These are phyloP conservation scores for Fusarium torreyae DNA, from an alignment of 2,329 filamentous ascomycete species.

Conservation along the genomic window DNA sequence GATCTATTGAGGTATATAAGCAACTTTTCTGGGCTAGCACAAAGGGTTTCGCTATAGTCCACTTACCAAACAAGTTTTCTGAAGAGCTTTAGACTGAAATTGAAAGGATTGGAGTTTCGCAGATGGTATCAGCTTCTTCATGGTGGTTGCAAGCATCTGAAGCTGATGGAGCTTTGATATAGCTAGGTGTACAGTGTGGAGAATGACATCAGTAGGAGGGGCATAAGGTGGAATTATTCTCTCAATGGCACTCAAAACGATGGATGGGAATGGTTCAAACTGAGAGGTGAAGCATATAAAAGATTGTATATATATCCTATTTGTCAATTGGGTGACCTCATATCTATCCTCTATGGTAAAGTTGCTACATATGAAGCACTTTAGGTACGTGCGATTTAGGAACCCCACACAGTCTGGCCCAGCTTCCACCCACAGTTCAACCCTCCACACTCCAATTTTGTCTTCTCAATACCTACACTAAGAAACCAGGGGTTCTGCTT, in stretches of 20 bases:
- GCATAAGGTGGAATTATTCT: not conserved
- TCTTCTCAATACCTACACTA: conserved; percentile 3
- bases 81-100: not conserved
- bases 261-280: no score
- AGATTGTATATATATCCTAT: no score
- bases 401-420: conserved; percentile 9
- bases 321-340: no score
- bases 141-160: conserved; percentile 1
- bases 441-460: conserved; percentile 38
- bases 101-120: not conserved
- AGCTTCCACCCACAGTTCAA: conserved; percentile 14
- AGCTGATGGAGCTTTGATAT: conserved; percentile 9
- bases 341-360: not conserved
- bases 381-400: not conserved
- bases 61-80: conserved; percentile 6
- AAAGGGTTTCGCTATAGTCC: not conserved
- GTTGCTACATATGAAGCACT: not conserved
- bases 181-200: conserved; percentile 20
- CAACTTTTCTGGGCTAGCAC: not conserved
- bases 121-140: conserved; percentile 6
- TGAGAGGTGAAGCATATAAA: not conserved
- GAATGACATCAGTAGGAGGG: conserved; percentile 23
- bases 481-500: conserved; percentile 15
- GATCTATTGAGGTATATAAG: conserved; percentile 30
- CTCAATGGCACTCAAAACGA: not conserved